Conservation (phyloP, 192 early-diverging fungal genomes). For the Gigaspora rosea region DNA sequence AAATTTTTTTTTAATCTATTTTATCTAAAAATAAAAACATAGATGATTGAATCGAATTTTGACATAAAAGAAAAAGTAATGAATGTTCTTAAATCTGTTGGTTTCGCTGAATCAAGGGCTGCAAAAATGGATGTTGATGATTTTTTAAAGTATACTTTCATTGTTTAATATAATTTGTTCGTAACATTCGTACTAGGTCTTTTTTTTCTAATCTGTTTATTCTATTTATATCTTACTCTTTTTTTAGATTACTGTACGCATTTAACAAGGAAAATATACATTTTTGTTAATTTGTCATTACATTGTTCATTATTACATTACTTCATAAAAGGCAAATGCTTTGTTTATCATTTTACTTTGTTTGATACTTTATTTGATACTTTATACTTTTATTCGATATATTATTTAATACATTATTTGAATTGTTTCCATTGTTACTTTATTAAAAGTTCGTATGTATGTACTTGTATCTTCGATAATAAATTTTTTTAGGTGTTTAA, state of each 20-base stretch:
- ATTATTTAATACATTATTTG: too few relatives aligned
- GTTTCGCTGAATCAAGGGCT: slow-evolving; percentile 75
- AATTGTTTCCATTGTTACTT: too few relatives aligned
- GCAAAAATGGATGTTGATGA: slow-evolving; percentile 94
- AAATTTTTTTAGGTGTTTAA: too few relatives aligned
- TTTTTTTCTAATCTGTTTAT: slow-evolving; percentile 9
- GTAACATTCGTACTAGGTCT: background rate
- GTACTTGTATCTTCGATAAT: too few relatives aligned
- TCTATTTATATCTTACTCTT: slow-evolving; percentile 20
- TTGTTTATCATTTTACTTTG: too few relatives aligned
- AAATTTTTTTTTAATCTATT: background rate
- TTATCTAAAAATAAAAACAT: background rate
- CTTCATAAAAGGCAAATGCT: too few relatives aligned
- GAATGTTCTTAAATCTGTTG: slow-evolving; percentile 68
- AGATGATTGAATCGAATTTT: slow-evolving; percentile 79
- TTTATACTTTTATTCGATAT: too few relatives aligned
- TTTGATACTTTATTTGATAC: too few relatives aligned
- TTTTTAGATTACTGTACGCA: slow-evolving; percentile 70
- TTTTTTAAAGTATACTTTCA: slow-evolving; percentile 72
- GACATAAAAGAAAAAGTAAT: slow-evolving; percentile 82
- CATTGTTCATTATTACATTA: too few relatives aligned
- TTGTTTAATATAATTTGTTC: slow-evolving; percentile 4
- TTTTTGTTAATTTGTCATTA: slow-evolving; percentile 63
- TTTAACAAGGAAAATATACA: slow-evolving; percentile 93
- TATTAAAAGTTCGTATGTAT: too few relatives aligned